Conservation (phyloP, 2,329 filamentous ascomycete genomes). For the Pseudocercospora cruenta region DNA sequence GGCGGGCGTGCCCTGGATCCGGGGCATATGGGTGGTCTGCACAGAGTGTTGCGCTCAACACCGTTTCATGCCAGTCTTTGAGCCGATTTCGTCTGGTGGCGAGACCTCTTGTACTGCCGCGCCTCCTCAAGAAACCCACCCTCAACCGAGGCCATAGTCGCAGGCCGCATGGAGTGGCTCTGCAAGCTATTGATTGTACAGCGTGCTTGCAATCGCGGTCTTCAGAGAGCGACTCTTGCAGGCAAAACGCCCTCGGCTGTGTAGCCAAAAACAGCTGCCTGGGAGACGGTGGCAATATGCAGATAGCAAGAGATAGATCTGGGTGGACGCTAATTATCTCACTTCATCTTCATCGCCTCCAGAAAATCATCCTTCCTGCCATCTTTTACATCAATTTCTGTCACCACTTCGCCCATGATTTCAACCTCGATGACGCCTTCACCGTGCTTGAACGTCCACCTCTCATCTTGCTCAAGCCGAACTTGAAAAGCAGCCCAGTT, state of each 20-base stretch:
- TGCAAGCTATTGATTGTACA: not conserved
- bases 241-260: too few relatives aligned
- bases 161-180: not conserved
- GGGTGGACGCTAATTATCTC: not conserved
- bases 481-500: slow-evolving; percentile 54
- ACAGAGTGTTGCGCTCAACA: not conserved
- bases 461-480: slow-evolving; percentile 44
- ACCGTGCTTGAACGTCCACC: slow-evolving; percentile 47
- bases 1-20: not conserved
- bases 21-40: not conserved
- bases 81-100: not conserved
- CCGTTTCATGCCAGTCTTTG: not conserved
- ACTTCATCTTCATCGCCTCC: slow-evolving; percentile 42
- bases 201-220: not conserved
- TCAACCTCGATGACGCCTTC: slow-evolving; percentile 48
- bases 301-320: not conserved
- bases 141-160: not conserved
- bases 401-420: slow-evolving; percentile 50
- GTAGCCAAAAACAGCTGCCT: not conserved
- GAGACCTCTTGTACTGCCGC: not conserved
- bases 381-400: slow-evolving; percentile 37
- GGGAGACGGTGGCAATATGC: not conserved
- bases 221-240: not conserved
- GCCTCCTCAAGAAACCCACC: not conserved
- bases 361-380: slow-evolving; percentile 36